Base-by-base conservation (phyloP, 2,329 filamentous ascomycete species). In the Annulohypoxylon truncatum region DNA sequence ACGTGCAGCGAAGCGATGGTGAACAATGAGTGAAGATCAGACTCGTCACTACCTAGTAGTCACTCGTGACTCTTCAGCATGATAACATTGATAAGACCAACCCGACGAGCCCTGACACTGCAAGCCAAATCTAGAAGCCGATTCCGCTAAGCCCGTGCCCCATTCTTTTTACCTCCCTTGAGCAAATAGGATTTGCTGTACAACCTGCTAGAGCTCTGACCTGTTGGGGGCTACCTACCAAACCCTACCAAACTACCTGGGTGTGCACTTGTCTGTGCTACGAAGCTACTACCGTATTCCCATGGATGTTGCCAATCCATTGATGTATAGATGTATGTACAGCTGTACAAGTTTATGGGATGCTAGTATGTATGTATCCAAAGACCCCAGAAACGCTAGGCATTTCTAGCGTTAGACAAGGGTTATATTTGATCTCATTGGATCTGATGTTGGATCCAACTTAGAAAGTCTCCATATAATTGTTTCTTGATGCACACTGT, bases 1-100 rank as follows among this genome's bases (percentile, higher is more conserved):
- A 54, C 61, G 61, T 60, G 66, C 70, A 71, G 50, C 44, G 59
- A 67, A 66, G 54, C 51, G 64, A 64, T 56, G 38, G 66, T 68
- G 71, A 68, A 72, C 72, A 72, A 72, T 71, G 66, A 67, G 71
- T 71, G 66, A 67, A 72, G 64, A 70, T 70, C 61, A 71, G 64
- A 72, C 68, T 66, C 47, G 67, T 67, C 64, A 38, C 35, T 18
- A 38, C 29, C 29, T 33, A 71, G 67, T 61, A 33, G 67, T 67
- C 65, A 69, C 73, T 67, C 71, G 73, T 74, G 72, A 74, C 73
- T 74, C 68, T 71, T 69, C 57, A 68, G 66, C 69, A 68, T 73
- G 72, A 74, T 74, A 72, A 71, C 63, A 13, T 55, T 71, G 72
- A 73, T 73, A 74, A 73, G 71, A 51, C 61, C 35, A 18, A 47